phyloP scores from a whole-genome alignment of 257 asterid genomes.

The Solanum ossicruentum region DNA sequence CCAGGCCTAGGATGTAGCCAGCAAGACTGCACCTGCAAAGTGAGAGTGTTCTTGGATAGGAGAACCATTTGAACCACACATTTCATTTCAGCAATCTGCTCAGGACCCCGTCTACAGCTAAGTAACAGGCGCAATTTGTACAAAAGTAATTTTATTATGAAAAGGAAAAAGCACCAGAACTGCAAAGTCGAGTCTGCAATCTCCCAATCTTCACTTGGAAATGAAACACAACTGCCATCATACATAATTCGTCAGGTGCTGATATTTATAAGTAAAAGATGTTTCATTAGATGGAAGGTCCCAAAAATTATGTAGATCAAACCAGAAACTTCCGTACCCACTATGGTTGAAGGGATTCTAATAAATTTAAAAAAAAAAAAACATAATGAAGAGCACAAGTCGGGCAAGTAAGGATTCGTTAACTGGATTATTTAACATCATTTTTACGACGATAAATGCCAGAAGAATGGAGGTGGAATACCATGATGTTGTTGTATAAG shows the following conservation, averaged over 20 bases:
- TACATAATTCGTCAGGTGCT: not conserved
- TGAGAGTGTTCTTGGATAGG: not conserved
- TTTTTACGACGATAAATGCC: no score
- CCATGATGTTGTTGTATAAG: no score
- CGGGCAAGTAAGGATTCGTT: no score
- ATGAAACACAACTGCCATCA: constrained; percentile 61
- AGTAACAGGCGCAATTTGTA: not conserved
- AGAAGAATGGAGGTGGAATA: no score
- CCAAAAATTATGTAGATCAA: not conserved
- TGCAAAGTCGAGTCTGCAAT: constrained; percentile 82
- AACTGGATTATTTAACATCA: no score
- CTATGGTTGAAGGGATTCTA: not conserved
- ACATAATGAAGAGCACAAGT: no score
- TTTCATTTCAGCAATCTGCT: not conserved
- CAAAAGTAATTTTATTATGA: not conserved
- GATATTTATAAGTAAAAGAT: not conserved
- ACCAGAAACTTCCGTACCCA: not conserved
- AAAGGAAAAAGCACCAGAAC: constrained; percentile 45
- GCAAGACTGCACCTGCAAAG: constrained; percentile 72
- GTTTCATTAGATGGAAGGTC: not conserved
- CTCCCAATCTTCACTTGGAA: constrained; percentile 85
- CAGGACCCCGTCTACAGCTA: not conserved
- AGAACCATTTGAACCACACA: not conserved
- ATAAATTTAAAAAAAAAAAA: no score
- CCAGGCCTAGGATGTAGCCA: constrained; percentile 54